phyloP scores from a whole-genome alignment of 2,329 filamentous ascomycete genomes.

The Uncinocarpus reesii region DNA sequence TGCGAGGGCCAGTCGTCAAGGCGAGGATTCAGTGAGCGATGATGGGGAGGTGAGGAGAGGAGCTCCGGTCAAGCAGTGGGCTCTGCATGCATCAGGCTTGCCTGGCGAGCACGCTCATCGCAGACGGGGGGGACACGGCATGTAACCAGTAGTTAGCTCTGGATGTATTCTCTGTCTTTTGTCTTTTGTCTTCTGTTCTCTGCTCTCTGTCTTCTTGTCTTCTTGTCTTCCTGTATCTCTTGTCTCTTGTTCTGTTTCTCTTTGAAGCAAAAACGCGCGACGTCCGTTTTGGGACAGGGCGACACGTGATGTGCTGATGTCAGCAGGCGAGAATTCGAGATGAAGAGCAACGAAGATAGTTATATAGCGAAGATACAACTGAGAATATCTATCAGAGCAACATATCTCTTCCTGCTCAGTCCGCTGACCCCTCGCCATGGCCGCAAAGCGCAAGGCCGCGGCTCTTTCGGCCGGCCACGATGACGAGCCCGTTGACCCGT shows the following conservation, averaged over 20 bases:
- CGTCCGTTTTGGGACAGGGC: no score
- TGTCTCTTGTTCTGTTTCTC: not conserved
- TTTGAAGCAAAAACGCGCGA: no score
- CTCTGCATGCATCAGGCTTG: slow-evolving; percentile 26
- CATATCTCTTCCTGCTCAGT: no score
- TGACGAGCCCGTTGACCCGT: slow-evolving; percentile 82
- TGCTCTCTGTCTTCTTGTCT: not conserved
- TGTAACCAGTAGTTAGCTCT: not conserved
- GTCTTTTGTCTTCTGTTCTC: not conserved
- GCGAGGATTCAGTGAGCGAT: no score
- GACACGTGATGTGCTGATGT: no score
- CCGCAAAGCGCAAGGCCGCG: slow-evolving; percentile 81
- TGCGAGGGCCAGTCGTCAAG: slow-evolving; percentile 14
- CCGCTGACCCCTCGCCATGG: slow-evolving; percentile 48
- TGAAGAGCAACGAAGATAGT: no score
- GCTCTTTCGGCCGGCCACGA: slow-evolving; percentile 56
- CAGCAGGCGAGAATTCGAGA: no score
- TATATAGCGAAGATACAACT: no score
- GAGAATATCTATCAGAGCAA: no score
- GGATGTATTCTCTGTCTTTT: not conserved
- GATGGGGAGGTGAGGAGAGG: not conserved
- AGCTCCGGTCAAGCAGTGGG: slow-evolving; percentile 26
- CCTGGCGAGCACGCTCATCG: slow-evolving; percentile 11
- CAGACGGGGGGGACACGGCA: slow-evolving; percentile 3
- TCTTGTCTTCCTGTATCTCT: not conserved